These are phyloP conservation scores for Lanzia echinophila DNA, from an alignment of 2,329 filamentous ascomycete genomes.

Conservation along the genomic window DNA sequence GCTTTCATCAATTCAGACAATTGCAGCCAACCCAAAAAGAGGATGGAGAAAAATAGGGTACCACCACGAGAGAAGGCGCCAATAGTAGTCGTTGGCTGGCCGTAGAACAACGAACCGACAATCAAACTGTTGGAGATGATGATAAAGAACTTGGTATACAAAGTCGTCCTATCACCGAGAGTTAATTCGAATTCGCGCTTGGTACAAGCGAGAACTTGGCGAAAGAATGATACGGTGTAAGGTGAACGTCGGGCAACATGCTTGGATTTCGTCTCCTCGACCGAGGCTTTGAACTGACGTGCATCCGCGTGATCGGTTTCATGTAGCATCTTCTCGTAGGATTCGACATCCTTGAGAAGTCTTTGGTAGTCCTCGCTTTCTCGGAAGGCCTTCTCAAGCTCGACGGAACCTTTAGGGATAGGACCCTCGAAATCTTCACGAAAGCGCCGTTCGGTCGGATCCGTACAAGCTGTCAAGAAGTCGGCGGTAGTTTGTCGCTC, in stretches of 20 bases:
- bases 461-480: conserved; percentile 70
- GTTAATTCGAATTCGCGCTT: conserved; percentile 74
- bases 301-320: conserved; percentile 54
- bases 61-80: conserved; percentile 59
- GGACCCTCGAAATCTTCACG: conserved; percentile 50
- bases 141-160: conserved; percentile 75
- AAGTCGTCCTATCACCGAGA: conserved; percentile 64
- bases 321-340: conserved; percentile 51
- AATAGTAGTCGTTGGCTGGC: conserved; percentile 49
- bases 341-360: conserved; percentile 53
- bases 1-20: conserved; percentile 73
- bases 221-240: conserved; percentile 68
- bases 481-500: conserved; percentile 63
- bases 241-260: conserved; percentile 62
- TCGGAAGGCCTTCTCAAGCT: conserved; percentile 59
- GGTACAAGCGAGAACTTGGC: conserved; percentile 63
- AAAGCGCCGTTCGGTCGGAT: conserved; percentile 64
- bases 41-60: conserved; percentile 58
- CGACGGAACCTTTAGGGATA: conserved; percentile 54
- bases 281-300: conserved; percentile 57
- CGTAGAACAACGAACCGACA: conserved; percentile 74
- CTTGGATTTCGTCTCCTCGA: conserved; percentile 61
- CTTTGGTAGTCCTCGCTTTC: conserved; percentile 54
- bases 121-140: conserved; percentile 69
- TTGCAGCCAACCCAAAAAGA: conserved; percentile 66